Conservation (phyloP, 495 filamentous ascomycete genomes). For the Talaromyces stipitatus region DNA sequence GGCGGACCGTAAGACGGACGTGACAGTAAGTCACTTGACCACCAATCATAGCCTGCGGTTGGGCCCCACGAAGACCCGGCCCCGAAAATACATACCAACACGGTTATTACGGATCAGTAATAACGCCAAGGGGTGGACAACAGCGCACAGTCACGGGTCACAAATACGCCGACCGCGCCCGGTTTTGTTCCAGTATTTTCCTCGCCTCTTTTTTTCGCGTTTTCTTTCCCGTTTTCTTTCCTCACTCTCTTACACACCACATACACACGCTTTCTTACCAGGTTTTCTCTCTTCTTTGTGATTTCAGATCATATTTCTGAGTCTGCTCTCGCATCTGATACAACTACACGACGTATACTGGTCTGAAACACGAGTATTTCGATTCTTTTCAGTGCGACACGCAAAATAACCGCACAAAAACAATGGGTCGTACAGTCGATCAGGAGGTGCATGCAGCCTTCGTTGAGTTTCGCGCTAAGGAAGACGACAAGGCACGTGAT, state of each 20-base stretch:
- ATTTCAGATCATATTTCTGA: background rate
- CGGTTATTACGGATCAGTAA: too few species aligned
- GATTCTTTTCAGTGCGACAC: background rate
- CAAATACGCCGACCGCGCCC: conserved; percentile 1
- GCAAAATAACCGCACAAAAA: conserved; percentile 12
- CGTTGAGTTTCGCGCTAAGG: conserved; percentile 53
- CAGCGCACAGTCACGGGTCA: background rate
- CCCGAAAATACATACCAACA: too few species aligned
- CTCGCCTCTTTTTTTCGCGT: conserved; percentile 11
- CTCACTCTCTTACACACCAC: background rate
- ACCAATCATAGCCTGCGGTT: background rate
- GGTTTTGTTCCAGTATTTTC: conserved; percentile 8
- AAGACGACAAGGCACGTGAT: conserved; percentile 52
- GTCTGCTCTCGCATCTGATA: background rate
- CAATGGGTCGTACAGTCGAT: conserved; percentile 51
- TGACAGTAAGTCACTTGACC: background rate
- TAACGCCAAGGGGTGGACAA: too few species aligned
- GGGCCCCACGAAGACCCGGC: too few species aligned
- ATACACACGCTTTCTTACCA: background rate
- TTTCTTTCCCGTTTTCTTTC: conserved; percentile 11
- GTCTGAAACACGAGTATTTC: background rate
- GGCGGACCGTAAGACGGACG: background rate
- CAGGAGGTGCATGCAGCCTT: conserved; percentile 51
- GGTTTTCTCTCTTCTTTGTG: conserved; percentile 13
- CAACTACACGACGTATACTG: background rate